Evolutionary conservation across 345 rosid genomes (phyloP).

Genomic region (Alliaria petiolata): DNA sequence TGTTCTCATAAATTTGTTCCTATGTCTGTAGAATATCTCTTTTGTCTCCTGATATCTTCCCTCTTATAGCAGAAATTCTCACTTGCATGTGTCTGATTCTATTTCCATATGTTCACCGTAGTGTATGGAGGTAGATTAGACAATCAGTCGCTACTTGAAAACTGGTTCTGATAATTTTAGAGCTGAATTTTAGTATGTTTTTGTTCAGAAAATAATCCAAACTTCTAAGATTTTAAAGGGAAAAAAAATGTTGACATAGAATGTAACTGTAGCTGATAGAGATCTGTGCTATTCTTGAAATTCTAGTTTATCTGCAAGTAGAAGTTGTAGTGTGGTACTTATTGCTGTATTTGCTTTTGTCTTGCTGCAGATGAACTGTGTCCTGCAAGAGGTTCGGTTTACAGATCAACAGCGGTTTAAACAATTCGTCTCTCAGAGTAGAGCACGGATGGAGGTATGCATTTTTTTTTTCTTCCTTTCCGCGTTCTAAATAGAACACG

Average conservation of each 20-base stretch:
- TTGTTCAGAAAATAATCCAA: not conserved
- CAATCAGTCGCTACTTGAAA: not conserved
- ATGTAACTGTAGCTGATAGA: not conserved
- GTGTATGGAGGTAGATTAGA: not conserved
- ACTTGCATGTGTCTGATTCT: not conserved
- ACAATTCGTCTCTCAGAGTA: conserved; percentile 95
- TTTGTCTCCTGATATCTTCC: not conserved
- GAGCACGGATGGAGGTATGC: conserved; percentile 94
- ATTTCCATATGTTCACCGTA: not conserved
- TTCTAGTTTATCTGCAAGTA: not conserved
- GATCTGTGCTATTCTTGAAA: not conserved
- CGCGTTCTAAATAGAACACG: not conserved
- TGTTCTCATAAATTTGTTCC: no score
- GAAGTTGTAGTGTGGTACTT: not conserved
- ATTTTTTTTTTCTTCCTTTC: not conserved
- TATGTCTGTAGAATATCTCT: no score
- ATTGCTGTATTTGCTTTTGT: not conserved
- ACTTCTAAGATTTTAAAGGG: not conserved
- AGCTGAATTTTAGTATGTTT: not conserved
- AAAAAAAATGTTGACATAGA: not conserved
- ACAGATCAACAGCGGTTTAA: conserved; percentile 95
- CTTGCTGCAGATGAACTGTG: conserved; percentile 55
- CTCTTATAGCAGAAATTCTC: not conserved
- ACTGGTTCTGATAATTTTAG: not conserved
- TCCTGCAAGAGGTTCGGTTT: conserved; percentile 92